These are phyloP conservation scores for Lactifluus subvellereus DNA, from an alignment of 768 basidiomycete genomes.

Conservation along the genomic window DNA sequence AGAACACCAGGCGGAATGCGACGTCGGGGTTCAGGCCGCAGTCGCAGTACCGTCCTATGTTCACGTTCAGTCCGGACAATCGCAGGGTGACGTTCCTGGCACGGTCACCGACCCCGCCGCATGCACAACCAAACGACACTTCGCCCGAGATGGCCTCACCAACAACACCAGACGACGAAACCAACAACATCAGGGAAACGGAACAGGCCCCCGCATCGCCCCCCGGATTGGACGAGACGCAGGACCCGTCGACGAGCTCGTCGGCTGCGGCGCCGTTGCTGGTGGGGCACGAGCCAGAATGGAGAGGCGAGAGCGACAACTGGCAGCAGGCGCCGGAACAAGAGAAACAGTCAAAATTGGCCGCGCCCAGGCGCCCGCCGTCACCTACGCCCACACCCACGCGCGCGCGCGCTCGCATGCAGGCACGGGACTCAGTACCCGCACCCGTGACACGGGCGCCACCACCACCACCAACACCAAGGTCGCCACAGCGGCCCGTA, in stretches of 20 bases:
- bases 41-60: slow-evolving; percentile 11
- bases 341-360: background rate
- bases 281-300: background rate
- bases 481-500: background rate
- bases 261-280: background rate
- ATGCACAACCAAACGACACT: background rate
- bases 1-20: slow-evolving; percentile 42
- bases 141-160: background rate
- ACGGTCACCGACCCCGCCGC: background rate
- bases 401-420: background rate
- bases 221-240: background rate
- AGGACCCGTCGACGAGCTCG: background rate
- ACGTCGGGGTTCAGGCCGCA: slow-evolving; percentile 18
- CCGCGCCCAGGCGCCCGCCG: background rate
- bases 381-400: background rate
- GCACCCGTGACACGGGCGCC: background rate
- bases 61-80: slow-evolving; percentile 18
- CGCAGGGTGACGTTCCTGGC: slow-evolving; percentile 40
- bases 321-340: background rate
- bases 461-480: background rate
- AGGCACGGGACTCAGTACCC: background rate
- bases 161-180: background rate
- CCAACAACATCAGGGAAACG: background rate
- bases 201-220: background rate
- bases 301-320: background rate